phyloP scores from a whole-genome alignment of 228 moss, liverwort and hornwort genomes.

The Sphagnum fallax region DNA sequence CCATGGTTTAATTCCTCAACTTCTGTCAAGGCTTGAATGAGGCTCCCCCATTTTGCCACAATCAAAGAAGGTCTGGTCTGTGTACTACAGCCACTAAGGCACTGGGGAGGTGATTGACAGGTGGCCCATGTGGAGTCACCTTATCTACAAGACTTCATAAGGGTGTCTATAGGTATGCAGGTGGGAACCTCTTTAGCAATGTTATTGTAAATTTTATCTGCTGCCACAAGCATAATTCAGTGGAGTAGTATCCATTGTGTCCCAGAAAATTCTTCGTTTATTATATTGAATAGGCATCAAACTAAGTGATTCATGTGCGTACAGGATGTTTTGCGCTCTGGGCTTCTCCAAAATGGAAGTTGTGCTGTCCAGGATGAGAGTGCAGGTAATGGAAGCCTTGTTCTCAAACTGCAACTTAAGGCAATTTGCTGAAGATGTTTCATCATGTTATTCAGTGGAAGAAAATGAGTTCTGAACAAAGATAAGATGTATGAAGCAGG shows the following conservation, averaged over 20 bases:
- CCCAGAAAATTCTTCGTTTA: too few species aligned
- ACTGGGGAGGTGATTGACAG: conserved; percentile 20
- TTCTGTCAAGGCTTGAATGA: too few species aligned
- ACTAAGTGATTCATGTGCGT: conserved; percentile 1
- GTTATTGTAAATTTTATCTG: background rate
- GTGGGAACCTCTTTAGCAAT: conserved; percentile 23
- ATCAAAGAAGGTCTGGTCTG: background rate
- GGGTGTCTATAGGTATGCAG: conserved; percentile 80
- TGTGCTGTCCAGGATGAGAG: conserved; percentile 86
- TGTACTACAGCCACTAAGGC: too few species aligned
- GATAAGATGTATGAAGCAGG: conserved; percentile 22
- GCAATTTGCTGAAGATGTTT: background rate
- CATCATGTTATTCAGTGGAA: background rate
- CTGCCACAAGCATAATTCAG: too few species aligned
- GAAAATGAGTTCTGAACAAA: background rate
- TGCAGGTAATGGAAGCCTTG: conserved; percentile 28
- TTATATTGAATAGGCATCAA: too few species aligned
- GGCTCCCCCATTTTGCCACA: background rate
- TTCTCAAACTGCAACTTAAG: background rate
- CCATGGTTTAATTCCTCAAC: too few species aligned
- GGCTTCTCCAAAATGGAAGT: conserved; percentile 58
- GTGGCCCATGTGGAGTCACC: conserved; percentile 53
- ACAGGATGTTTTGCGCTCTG: conserved; percentile 70
- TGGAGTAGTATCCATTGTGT: too few species aligned
- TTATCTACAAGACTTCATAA: conserved; percentile 62